Percentiles rank a stretch among this genome's conserved stretches.
Evolutionary conservation across 2,329 filamentous ascomycete genomes (phyloP).

Genomic region (Fusarium mangiferae): DNA sequence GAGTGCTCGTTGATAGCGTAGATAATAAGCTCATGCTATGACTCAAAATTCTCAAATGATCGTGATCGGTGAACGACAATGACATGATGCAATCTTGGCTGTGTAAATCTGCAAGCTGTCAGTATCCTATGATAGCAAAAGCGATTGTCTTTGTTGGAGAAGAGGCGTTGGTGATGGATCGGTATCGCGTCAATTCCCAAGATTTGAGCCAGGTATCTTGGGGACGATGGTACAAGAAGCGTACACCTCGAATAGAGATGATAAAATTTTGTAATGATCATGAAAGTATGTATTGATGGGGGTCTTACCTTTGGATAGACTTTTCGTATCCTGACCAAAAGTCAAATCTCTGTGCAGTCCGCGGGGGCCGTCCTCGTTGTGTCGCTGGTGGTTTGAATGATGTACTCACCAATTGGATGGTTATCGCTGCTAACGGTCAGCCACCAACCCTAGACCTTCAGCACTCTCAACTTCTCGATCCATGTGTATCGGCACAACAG

Average conservation of each 20-base stretch:
- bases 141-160: not conserved
- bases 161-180: not conserved
- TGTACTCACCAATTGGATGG: not conserved
- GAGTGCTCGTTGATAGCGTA: not conserved
- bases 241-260: fast-evolving
- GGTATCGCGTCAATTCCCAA: not conserved
- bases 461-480: not conserved
- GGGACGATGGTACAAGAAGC: not conserved
- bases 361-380: not conserved
- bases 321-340: not conserved
- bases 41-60: not conserved
- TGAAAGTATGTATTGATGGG: not conserved
- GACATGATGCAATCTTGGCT: fast-evolving
- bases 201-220: not conserved
- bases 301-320: not conserved
- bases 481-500: not conserved
- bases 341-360: not conserved
- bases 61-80: not conserved
- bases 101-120: not conserved
- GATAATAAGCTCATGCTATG: constrained; percentile 25
- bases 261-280: fast-evolving
- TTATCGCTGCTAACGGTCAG: not conserved
- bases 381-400: not conserved
- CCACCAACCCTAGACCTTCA: constrained; percentile 11
- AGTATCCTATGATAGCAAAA: fast-evolving